Evolutionary conservation across 2,329 filamentous ascomycete species (phyloP).

Genomic region (Didymella exigua): DNA sequence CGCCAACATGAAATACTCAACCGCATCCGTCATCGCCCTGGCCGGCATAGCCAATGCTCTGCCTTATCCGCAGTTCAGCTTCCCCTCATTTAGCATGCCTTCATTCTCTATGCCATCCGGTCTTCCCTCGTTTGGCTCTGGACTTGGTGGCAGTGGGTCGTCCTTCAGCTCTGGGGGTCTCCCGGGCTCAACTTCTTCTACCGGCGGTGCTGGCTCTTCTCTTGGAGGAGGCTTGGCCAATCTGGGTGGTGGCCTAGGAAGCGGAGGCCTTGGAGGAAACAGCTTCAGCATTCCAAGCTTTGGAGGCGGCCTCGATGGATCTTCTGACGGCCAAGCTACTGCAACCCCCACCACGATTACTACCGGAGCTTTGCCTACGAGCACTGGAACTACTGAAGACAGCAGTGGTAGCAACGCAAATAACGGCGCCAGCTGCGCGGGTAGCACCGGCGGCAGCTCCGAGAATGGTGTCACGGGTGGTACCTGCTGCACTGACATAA

Average conservation of each 20-base stretch:
- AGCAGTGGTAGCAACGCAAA: constrained; percentile 10
- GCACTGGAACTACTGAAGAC: constrained; percentile 10
- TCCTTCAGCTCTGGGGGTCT: background rate
- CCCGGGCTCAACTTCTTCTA: background rate
- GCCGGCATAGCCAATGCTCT: constrained; percentile 30
- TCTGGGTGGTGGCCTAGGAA: background rate
- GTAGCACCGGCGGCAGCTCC: constrained; percentile 29
- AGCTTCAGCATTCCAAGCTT: background rate
- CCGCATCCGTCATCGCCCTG: constrained; percentile 24
- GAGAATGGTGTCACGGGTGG: constrained; percentile 50
- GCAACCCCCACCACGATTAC: constrained; percentile 1
- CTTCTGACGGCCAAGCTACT: background rate
- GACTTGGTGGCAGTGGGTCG: constrained; percentile 1
- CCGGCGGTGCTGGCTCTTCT: background rate
- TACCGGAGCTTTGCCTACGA: background rate
- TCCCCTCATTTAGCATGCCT: constrained; percentile 19
- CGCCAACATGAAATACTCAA: constrained; percentile 36
- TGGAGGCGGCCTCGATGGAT: background rate
- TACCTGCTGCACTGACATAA: constrained; percentile 50
- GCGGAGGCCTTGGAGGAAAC: background rate
- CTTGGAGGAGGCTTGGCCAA: background rate
- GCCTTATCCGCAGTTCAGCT: constrained; percentile 27
- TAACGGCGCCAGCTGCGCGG: constrained; percentile 31
- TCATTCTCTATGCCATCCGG: constrained; percentile 20
- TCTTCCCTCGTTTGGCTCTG: constrained; percentile 10